A percentile compares a stretch with the other conserved stretches of the same genome.
These are phyloP conservation scores for Tetrapisispora fleetii DNA, from an alignment of 805 yeast species.

Conservation along the genomic window DNA sequence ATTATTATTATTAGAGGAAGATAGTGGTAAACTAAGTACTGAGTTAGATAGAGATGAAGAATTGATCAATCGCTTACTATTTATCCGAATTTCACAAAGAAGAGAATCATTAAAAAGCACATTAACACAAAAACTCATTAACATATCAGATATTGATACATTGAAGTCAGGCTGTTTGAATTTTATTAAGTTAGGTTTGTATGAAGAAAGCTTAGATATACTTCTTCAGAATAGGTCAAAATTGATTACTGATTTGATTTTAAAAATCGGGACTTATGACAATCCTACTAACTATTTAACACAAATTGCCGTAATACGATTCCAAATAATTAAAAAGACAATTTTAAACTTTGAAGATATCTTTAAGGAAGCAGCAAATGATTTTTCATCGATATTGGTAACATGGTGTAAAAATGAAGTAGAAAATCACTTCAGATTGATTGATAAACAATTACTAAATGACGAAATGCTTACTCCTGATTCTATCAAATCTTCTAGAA, in stretches of 20 bases:
- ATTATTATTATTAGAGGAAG: slow-evolving; percentile 28
- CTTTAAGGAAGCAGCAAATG: slow-evolving; percentile 31
- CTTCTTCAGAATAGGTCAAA: slow-evolving; percentile 40
- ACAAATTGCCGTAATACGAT: slow-evolving; percentile 53
- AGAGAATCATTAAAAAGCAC: slow-evolving; percentile 26
- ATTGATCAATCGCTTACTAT: slow-evolving; percentile 26
- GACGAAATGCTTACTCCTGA: slow-evolving; percentile 43
- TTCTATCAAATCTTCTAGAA: slow-evolving; percentile 45
- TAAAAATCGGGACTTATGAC: slow-evolving; percentile 37
- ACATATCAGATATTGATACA: slow-evolving; percentile 20
- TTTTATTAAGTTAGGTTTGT: slow-evolving; percentile 34
- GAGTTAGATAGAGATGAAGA: slow-evolving; percentile 21
- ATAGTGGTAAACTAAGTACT: background rate
- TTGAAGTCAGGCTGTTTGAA: slow-evolving; percentile 22
- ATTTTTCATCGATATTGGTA: slow-evolving; percentile 49
- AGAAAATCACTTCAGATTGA: slow-evolving; percentile 44
- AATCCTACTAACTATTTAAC: slow-evolving; percentile 52
- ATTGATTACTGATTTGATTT: slow-evolving; percentile 38
- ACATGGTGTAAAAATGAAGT: slow-evolving; percentile 68
- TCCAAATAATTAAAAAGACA: slow-evolving; percentile 51
- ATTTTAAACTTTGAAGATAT: slow-evolving; percentile 44
- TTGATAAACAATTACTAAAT: slow-evolving; percentile 60
- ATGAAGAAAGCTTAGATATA: slow-evolving; percentile 39
- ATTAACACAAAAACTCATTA: slow-evolving; percentile 28
- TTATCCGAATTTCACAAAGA: slow-evolving; percentile 26